Conservation (phyloP, 768 basidiomycete genomes). For the Cyathus striatus region DNA sequence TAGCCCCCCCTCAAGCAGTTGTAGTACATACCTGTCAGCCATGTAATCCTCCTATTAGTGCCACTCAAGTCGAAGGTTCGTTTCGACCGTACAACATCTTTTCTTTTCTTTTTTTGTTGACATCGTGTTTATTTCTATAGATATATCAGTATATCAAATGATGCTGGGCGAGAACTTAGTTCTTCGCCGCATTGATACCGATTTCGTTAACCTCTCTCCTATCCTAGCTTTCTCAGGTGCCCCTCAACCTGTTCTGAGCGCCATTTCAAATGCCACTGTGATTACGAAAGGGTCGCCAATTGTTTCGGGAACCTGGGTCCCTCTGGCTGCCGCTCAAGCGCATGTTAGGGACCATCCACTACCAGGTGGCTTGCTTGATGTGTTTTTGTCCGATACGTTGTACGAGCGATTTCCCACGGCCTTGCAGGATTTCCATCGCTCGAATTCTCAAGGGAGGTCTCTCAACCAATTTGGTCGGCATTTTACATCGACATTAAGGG, state of each 20-base stretch:
- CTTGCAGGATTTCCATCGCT: slow-evolving; percentile 51
- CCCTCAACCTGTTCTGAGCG: slow-evolving; percentile 27
- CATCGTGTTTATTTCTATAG: slow-evolving; percentile 26
- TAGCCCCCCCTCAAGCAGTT: slow-evolving; percentile 29
- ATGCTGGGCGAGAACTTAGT: slow-evolving; percentile 49
- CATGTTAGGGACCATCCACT: slow-evolving; percentile 45
- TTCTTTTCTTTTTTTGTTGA: neutral
- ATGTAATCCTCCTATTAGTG: slow-evolving; percentile 56
- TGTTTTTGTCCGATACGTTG: slow-evolving; percentile 60
- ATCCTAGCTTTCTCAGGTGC: slow-evolving; percentile 42
- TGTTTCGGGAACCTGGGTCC: slow-evolving; percentile 66
- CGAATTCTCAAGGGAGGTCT: slow-evolving; percentile 38
- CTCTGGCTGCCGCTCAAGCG: slow-evolving; percentile 50
- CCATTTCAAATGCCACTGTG: slow-evolving; percentile 41
- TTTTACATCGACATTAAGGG: slow-evolving; percentile 49
- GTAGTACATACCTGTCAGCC: slow-evolving; percentile 64
- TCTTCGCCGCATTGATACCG: slow-evolving; percentile 72
- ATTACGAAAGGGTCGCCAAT: slow-evolving; percentile 47
- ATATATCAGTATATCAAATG: slow-evolving; percentile 73
- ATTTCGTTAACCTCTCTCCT: slow-evolving; percentile 69
- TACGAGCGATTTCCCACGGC: slow-evolving; percentile 60
- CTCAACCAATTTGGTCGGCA: slow-evolving; percentile 62
- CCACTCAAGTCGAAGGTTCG: slow-evolving; percentile 68
- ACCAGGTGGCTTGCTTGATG: slow-evolving; percentile 29
- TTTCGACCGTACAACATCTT: slow-evolving; percentile 1